A percentile compares a stretch with the other conserved stretches of the same genome.
Evolutionary conservation across 176 grass and related monocot species (phyloP).

Genomic region (Saccharum spontaneum): DNA sequence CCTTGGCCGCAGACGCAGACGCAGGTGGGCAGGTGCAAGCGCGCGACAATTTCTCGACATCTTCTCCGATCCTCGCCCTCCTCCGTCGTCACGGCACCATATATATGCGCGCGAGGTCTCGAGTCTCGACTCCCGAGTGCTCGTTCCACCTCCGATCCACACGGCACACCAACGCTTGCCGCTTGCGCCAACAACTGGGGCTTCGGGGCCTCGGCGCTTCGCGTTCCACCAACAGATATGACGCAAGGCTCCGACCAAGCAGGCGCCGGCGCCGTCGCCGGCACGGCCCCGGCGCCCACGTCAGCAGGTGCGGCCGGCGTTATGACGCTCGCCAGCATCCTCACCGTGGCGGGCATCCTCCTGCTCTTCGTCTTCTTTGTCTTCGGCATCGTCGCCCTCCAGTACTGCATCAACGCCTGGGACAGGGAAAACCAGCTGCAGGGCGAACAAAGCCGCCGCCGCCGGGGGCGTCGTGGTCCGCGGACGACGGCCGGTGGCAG

Average conservation of each 20-base stretch:
- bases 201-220: too few relatives aligned
- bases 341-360: not conserved
- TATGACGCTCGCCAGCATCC: not conserved
- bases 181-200: too few relatives aligned
- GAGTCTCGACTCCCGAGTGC: not conserved
- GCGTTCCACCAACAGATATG: too few relatives aligned
- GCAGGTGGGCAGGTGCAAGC: too few relatives aligned
- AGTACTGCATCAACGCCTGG: not conserved
- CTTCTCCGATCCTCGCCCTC: not conserved
- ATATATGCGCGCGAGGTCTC: not conserved
- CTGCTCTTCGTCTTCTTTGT: conserved; percentile 13
- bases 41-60: not conserved
- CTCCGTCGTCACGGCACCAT: not conserved
- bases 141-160: not conserved
- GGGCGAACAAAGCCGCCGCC: too few relatives aligned
- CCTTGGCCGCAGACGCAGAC: not conserved
- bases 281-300: too few relatives aligned
- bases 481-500: not conserved
- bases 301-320: too few relatives aligned
- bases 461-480: not conserved
- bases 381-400: conserved; percentile 9
- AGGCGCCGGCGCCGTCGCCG: too few relatives aligned
- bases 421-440: not conserved
- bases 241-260: too few relatives aligned
- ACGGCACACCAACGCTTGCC: too few relatives aligned